These are phyloP conservation scores for Penicillium freii DNA, from an alignment of 2,329 filamentous ascomycete species.

Conservation along the genomic window DNA sequence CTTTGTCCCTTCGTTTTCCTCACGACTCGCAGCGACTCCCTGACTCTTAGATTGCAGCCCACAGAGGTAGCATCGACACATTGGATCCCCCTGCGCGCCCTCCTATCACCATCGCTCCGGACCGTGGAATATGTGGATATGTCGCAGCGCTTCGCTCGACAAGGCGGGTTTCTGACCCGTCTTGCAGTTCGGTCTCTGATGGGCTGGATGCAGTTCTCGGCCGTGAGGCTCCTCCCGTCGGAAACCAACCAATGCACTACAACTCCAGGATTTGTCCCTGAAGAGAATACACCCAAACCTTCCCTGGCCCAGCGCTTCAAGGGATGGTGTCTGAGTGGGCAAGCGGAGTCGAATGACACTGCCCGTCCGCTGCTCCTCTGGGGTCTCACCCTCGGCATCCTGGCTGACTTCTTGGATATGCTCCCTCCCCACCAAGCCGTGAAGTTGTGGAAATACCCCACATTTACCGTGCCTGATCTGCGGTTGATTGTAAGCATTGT, in stretches of 20 bases:
- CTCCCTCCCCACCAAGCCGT: slow-evolving; percentile 63
- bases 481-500: slow-evolving; percentile 59
- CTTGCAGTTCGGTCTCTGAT: slow-evolving; percentile 57
- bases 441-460: slow-evolving; percentile 65
- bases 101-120: slow-evolving; percentile 60
- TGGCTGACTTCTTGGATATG: slow-evolving; percentile 67
- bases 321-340: slow-evolving; percentile 30
- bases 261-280: slow-evolving; percentile 50
- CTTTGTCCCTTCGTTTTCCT: slow-evolving; percentile 68
- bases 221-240: slow-evolving; percentile 61
- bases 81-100: slow-evolving; percentile 64
- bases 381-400: slow-evolving; percentile 66
- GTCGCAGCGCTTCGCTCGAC: slow-evolving; percentile 59
- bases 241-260: slow-evolving; percentile 59
- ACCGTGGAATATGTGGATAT: slow-evolving; percentile 65
- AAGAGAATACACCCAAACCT: slow-evolving; percentile 24
- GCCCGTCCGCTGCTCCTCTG: slow-evolving; percentile 59
- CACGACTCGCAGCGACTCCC: slow-evolving; percentile 55
- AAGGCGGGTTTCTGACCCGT: slow-evolving; percentile 54
- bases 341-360: slow-evolving; percentile 32
- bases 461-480: slow-evolving; percentile 63
- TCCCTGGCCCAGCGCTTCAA: slow-evolving; percentile 29
- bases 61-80: slow-evolving; percentile 67
- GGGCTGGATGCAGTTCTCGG: slow-evolving; percentile 67
- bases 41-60: slow-evolving; percentile 62